Percentiles rank a stretch among this genome's conserved stretches.
Conservation (phyloP, 805 yeast genomes). For the Cyberlindnera maritima region DNA sequence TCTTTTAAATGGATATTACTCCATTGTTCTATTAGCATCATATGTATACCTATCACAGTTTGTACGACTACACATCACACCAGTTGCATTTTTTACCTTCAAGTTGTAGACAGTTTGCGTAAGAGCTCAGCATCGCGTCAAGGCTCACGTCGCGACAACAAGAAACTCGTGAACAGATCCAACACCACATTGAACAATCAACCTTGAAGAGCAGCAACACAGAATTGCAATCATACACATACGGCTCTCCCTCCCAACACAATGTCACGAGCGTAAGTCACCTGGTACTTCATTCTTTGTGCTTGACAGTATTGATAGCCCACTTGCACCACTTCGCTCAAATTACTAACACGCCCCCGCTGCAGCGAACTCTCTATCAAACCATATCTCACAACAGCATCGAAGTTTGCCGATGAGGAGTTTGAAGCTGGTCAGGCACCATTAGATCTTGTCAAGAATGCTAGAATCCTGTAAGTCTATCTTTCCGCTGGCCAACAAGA, state of each 20-base stretch:
- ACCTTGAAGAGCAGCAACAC: too few species aligned
- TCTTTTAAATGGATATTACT: neutral
- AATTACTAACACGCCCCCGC: neutral
- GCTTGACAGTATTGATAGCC: too few species aligned
- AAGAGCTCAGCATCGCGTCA: too few species aligned
- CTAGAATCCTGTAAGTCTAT: slow-evolving; percentile 33
- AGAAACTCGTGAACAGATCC: too few species aligned
- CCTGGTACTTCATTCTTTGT: too few species aligned
- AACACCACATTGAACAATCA: too few species aligned
- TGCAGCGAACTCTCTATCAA: slow-evolving; percentile 19
- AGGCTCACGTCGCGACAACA: too few species aligned
- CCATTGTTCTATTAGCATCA: neutral
- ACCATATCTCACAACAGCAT: slow-evolving; percentile 27
- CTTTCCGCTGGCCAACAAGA: neutral
- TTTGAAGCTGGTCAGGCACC: slow-evolving; percentile 33
- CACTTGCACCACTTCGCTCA: neutral
- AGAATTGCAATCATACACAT: too few species aligned
- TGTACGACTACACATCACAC: too few species aligned
- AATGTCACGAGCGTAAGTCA: slow-evolving; percentile 10
- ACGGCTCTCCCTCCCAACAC: too few species aligned
- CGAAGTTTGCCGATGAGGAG: slow-evolving; percentile 36
- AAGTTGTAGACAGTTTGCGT: too few species aligned
- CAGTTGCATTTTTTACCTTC: too few species aligned
- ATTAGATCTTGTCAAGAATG: slow-evolving; percentile 20
- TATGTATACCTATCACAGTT: neutral